Base-by-base conservation (phyloP, 2,329 filamentous ascomycete genomes). In the Aspergillus arachidicola region DNA sequence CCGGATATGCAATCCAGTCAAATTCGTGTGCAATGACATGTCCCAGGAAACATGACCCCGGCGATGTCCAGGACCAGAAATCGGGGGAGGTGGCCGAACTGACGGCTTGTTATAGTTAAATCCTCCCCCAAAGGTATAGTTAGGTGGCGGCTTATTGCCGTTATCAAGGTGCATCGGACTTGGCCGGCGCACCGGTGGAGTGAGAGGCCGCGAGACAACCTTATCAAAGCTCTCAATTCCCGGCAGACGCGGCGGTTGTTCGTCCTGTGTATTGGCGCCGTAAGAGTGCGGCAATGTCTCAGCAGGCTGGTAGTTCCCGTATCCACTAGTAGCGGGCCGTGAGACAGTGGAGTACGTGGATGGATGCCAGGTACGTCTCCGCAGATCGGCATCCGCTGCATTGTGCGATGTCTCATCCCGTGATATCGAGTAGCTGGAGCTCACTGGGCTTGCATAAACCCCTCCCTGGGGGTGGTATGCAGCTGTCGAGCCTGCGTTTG, bases 171-270 rank as follows among this genome's bases (percentile, higher is more conserved):
- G 86, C 91, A 95, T 94, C 0, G 93, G 91, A 58, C 91, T 93
- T 2, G 87, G 83, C 59, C 85, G 85, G 54, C 89, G 87, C 56
- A 87, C 85, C 1, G 87, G 85, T 9, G 89, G 88, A 0, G 91
- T 87, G 14, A 83, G 76, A 1, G 88, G 85, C 23, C 85, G 86
- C 62, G 72, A 73, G 28, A 78, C 68, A n/a, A 91, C 82, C 61
- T 92, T 89, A 72, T 94, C 93, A 71, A 97, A 97, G 19, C 92
- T 96, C 75, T 96, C 93, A 68, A 97, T 97, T 16, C 94, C 93
- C 0, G 94, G 94, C 16, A 97, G 84, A 45, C 92, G 88, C 16
- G 92, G 79, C 7, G 84, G 86, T 69, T 89, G 88, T 76, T 82
- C 45, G 77, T 80, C 36, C 82, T 78, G 68, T 76, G 86, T 73